Evolutionary conservation across 1,284 basidiomycete species (phyloP).

Genomic region (Boletellus dicymbophilus): DNA sequence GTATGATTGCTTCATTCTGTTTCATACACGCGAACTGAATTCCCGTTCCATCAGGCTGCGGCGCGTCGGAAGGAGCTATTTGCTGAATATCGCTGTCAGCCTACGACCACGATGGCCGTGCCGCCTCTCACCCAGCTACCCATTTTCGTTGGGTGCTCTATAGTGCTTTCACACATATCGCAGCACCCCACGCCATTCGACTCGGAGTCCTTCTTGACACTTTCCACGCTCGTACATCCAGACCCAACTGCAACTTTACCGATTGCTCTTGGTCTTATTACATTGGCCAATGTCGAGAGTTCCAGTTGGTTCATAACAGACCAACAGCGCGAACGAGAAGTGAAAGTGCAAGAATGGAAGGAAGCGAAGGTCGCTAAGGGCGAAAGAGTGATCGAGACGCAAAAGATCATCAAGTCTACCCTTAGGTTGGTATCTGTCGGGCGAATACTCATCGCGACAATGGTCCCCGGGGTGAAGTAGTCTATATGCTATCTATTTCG

Average conservation of each 20-base stretch:
- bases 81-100: conserved; percentile 56
- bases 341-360: conserved; percentile 43
- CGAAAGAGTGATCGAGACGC: conserved; percentile 47
- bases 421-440: conserved; percentile 66
- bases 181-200: conserved; percentile 65
- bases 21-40: conserved; percentile 3
- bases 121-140: conserved; percentile 73
- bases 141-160: conserved; percentile 66
- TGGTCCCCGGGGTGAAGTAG: conserved; percentile 74
- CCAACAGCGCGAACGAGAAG: conserved; percentile 45
- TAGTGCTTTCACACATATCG: conserved; percentile 59
- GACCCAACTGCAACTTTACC: conserved; percentile 74
- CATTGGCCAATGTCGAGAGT: conserved; percentile 78
- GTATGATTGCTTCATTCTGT: conserved; percentile 30
- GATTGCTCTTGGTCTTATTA: conserved; percentile 70
- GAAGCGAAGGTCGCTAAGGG: conserved; percentile 47
- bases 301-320: conserved; percentile 67
- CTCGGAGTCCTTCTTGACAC: conserved; percentile 72
- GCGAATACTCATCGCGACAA: conserved; percentile 75
- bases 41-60: conserved; percentile 46
- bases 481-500: not conserved
- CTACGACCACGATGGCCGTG: conserved; percentile 58
- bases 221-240: conserved; percentile 68
- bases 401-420: conserved; percentile 59
- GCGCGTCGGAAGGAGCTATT: conserved; percentile 60